Evolutionary conservation across 139 green algal genomes (phyloP).

Genomic region (Tetradesmus obliquus): DNA sequence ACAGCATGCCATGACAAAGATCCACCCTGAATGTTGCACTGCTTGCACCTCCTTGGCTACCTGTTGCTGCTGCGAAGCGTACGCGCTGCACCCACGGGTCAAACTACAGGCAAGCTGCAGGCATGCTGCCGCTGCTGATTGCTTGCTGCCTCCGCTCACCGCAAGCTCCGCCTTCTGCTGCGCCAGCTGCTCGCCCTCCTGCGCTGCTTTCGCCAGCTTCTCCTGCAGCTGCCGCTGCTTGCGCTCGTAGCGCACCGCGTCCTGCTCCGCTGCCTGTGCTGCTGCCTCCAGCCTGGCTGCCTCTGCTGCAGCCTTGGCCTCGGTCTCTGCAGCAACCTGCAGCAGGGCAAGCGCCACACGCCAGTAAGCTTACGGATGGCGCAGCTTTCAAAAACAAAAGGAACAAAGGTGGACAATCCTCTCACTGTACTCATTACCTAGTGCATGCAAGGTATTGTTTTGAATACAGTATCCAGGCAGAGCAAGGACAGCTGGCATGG

Average conservation of each 20-base stretch:
- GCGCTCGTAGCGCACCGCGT: conserved; percentile 62
- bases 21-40: too few species aligned
- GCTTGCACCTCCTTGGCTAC: too few species aligned
- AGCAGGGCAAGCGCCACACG: not conserved
- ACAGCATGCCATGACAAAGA: too few species aligned
- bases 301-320: conserved; percentile 38
- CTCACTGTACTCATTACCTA: too few species aligned
- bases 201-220: conserved; percentile 59
- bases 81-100: not conserved
- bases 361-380: not conserved
- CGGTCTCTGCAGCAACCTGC: conserved; percentile 54
- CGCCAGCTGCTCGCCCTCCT: conserved; percentile 63
- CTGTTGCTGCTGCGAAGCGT: not conserved
- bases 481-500: too few species aligned
- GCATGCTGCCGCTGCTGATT: too few species aligned
- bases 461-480: too few species aligned
- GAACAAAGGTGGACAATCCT: too few species aligned
- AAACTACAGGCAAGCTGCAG: too few species aligned
- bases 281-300: conserved; percentile 56
- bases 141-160: conserved; percentile 2
- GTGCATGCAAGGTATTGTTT: too few species aligned
- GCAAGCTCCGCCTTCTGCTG: conserved; percentile 18
- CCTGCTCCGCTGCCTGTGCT: conserved; percentile 51
- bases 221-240: conserved; percentile 63
- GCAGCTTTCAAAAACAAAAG: not conserved